Base-by-base conservation (phyloP, 768 basidiomycete genomes). In the Naematelia encephala region DNA sequence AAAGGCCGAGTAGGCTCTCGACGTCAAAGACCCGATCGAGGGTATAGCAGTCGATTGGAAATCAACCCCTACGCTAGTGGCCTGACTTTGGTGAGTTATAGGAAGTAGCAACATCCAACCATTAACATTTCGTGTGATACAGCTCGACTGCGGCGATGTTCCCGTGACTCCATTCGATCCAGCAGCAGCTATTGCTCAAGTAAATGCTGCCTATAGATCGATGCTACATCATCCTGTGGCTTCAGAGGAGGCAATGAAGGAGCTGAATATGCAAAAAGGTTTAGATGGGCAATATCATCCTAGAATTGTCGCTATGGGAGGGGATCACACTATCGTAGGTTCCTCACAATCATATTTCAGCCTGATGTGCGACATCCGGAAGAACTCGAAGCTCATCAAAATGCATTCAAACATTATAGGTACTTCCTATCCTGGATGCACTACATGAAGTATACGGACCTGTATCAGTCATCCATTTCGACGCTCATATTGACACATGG, bases 111-210 rank as follows among this genome's bases (percentile, higher is more conserved):
- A 51, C 34, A 27, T 27, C 19, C 16, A 0, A 25, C n/a, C n/a
- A n/a, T n/a, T n/a, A n/a, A n/a, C n/a, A n/a, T n/a, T n/a, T n/a
- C n/a, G n/a, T n/a, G n/a, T n/a, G n/a, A n/a, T n/a, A 11, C 58
- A 85, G 62, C 68, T 91, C 26, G 91, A 92, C 68, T 93, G 91
- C 63, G 90, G 89, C 46, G 91, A 93, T 78, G 87, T 90, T 66
- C 91, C 91, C 4, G 77, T 88, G 39, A 85, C 77, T 51, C 87
- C 89, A 0, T 91, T 87, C 70, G 90, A 94, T 75, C 89, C 90
- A 73, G 83, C 84, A 0, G 80, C 90, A 11, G 91, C 90, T 1
- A 76, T 93, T 23, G 87, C 90, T 63, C 90, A 92, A 74, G 88
- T 94, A 78, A 85, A 91, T 73, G 85, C 88, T 5, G 91, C 89